phyloP scores from a whole-genome alignment of 140 eudicot species.

The Cichorium intybus region DNA sequence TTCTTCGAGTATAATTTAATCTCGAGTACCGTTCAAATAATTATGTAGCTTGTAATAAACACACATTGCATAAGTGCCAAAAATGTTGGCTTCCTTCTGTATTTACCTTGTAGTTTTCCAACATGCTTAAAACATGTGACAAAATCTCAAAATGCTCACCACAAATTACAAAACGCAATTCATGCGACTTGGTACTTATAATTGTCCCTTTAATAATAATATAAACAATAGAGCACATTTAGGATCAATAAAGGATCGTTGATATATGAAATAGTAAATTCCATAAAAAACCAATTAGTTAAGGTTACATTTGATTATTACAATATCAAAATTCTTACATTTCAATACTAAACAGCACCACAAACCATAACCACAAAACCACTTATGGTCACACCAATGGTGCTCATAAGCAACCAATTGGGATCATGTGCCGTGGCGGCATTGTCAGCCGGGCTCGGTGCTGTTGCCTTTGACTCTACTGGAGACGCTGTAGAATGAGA shows the following conservation, averaged over 20 bases:
- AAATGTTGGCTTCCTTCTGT: too few relatives aligned
- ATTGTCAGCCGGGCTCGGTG: slow-evolving; percentile 36
- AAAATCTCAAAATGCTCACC: too few relatives aligned
- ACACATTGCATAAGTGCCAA: too few relatives aligned
- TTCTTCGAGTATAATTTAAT: too few relatives aligned
- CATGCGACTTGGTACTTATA: too few relatives aligned
- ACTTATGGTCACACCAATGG: slow-evolving; percentile 14
- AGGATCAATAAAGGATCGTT: background rate
- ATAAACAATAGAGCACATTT: background rate
- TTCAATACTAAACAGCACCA: slow-evolving; percentile 11
- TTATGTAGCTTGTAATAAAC: too few relatives aligned
- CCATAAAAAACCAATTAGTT: background rate
- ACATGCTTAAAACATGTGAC: too few relatives aligned
- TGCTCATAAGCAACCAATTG: slow-evolving; percentile 24
- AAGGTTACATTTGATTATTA: background rate
- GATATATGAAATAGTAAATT: background rate
- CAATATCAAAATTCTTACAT: slow-evolving; percentile 5
- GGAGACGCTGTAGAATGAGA: slow-evolving; percentile 1
- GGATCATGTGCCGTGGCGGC: background rate
- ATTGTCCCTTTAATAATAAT: too few relatives aligned
- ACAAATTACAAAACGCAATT: too few relatives aligned
- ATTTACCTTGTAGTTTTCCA: too few relatives aligned
- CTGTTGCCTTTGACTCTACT: slow-evolving; percentile 11
- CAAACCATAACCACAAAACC: slow-evolving; percentile 16
- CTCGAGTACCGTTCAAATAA: too few relatives aligned